Base-by-base conservation (phyloP, 768 basidiomycete species). In the Pleurotus giganteus region DNA sequence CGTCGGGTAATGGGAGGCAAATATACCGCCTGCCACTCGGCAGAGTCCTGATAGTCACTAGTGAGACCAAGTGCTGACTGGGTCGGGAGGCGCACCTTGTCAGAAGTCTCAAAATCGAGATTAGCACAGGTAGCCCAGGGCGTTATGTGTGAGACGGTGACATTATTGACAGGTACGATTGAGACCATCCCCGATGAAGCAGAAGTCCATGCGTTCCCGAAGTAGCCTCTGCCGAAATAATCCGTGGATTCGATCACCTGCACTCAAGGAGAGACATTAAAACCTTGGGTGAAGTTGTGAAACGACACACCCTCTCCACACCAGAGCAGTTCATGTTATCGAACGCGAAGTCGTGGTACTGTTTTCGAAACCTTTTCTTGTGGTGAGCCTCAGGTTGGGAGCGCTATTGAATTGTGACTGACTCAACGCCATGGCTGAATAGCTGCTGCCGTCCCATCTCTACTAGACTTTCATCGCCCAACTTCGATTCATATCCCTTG, bases 161-260 rank as follows among this genome's bases (percentile, higher is more conserved):
- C 60, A 36, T 57, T 57, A 52, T 74, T 62, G 55, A 75, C 73
- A 4, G 58, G 43, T 43, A 74, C 64, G n/a, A 19, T 8, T n/a
- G 52, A 53, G 31, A 53, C 19, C 27, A 53, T 17, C 19, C 65
- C 64, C 2, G 60, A 55, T 50, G 75, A 68, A 17, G 58, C 55
- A 12, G 67, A 12, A 21, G 57, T 29, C 69, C 65, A 70, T 24
- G 55, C 26, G 11, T 65, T 65, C 11, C 74, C 76, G 55, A 71
- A 72, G 61, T 72, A 71, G 0, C 74, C 73, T 26, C 65, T 54
- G 31, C 65, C 67, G 58, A 77, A 77, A 63, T 72, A 77, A 54
- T 68, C 64, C 17, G 75, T 66, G 2, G 72, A 73, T 54, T 76
- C 74, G n/a, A 74, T 37, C 9, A 51, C 49, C 49, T 51, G 1